Conservation (phyloP, 805 yeast species). For the Blastobotrys attinorum region DNA sequence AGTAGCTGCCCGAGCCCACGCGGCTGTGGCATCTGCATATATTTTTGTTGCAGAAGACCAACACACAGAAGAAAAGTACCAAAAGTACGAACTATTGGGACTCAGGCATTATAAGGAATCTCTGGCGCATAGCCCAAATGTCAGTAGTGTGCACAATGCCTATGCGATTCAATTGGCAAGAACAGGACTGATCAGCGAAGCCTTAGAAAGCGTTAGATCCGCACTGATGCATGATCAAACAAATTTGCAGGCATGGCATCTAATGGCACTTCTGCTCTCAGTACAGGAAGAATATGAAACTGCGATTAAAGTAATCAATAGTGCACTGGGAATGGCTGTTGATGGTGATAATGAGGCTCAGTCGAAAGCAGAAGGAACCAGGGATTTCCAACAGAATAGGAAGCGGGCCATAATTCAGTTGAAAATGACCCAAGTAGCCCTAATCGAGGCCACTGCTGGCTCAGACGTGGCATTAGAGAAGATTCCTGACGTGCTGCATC, state of each 20-base stretch:
- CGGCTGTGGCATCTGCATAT: conserved; percentile 14
- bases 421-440: conserved; percentile 65
- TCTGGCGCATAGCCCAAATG: conserved; percentile 9
- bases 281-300: conserved; percentile 49
- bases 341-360: no score
- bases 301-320: conserved; percentile 48
- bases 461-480: conserved; percentile 50
- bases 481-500: conserved; percentile 56
- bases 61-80: conserved; percentile 10
- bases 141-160: conserved; percentile 14
- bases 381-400: no score
- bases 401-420: conserved; percentile 50
- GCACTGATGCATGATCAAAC: conserved; percentile 36
- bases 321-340: conserved; percentile 33
- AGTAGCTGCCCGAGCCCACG: conserved; percentile 13
- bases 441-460: conserved; percentile 58
- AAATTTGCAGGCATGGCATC: conserved; percentile 57
- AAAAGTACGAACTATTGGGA: conserved; percentile 14
- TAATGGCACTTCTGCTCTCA: conserved; percentile 56
- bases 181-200: conserved; percentile 16
- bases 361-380: conserved; percentile 20
- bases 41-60: conserved; percentile 6
- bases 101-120: conserved; percentile 14
- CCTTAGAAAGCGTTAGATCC: conserved; percentile 19
- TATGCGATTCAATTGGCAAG: conserved; percentile 27